Base-by-base conservation (phyloP, 2,329 filamentous ascomycete species). In the Fusarium drepaniforme region DNA sequence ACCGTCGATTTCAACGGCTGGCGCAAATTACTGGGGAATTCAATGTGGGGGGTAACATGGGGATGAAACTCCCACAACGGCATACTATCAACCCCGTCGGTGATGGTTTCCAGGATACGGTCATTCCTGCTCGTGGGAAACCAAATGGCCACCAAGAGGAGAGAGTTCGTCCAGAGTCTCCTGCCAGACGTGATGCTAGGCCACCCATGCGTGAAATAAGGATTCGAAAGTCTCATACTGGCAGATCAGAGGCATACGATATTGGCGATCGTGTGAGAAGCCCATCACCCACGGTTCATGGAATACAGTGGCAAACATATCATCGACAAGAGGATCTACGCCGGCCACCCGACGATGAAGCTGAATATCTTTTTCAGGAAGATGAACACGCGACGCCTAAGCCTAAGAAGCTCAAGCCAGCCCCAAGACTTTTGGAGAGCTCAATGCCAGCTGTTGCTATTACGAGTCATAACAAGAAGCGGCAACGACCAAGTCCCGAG, bases 401-500 rank as follows among this genome's bases (percentile, higher is more conserved):
- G 53, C 73, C 64, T 38, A 82, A 80, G 42, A 76, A 72, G 12
- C 46, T 66, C 15, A 77, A 72, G 12, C 68, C 73, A 12, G 66
- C 67, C n/a, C 71, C 70, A 49, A 79, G 74, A 37, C 73, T 74
- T 18, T 63, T 74, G 63, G 77, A 77, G 49, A 80, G 71, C 61
- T 75, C 80, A 35, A 74, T 78, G 70, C 71, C 77, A 37, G 67
- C 73, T 38, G 67, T 70, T n/a, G 56, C 69, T 16, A 64, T 68
- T 18, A 68, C 63, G 30, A 76, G 70, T 6, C 78, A 70, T 23
- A 79, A 81, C 37, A 82, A 77, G 57, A 87, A 86, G 65, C 86
- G 88, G 38, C 84, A 85, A 16, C 84, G 82, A 3, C 81, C 80
- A 40, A 86, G 83, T 68, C 83, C 85, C 35, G 90, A 91, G 78